Conservation (phyloP, 2,329 filamentous ascomycete species). For the Exserohilum turcica region DNA sequence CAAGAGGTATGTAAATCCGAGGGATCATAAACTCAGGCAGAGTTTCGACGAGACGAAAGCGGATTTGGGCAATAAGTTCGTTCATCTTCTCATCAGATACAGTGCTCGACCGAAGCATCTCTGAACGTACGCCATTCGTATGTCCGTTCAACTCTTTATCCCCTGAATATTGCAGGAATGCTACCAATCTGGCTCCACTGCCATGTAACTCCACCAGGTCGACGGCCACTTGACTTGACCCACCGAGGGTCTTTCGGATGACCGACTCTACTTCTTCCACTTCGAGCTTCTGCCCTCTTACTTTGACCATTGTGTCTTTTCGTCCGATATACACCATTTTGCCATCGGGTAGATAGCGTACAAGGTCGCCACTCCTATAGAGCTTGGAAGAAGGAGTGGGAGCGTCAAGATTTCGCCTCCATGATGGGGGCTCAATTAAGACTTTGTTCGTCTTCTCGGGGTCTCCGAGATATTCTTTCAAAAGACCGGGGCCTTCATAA, state of each 20-base stretch:
- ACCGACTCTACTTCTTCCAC: neutral
- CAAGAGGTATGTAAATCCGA: neutral
- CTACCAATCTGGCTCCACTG: neutral
- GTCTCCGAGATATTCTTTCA: neutral
- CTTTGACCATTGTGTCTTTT: constrained; percentile 2
- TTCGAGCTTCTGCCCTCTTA: neutral
- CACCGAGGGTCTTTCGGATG: neutral
- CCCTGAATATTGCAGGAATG: neutral
- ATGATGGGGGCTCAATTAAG: neutral
- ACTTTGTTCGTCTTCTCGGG: neutral
- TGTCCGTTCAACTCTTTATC: neutral
- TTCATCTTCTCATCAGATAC: neutral
- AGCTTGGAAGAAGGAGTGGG: neutral
- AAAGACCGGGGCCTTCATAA: neutral
- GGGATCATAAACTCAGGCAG: neutral
- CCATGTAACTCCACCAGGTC: neutral
- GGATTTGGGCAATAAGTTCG: neutral
- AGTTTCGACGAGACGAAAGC: neutral
- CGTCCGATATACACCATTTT: neutral
- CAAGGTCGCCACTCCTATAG: constrained; percentile 1
- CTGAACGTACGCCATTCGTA: neutral
- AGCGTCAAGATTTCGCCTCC: neutral
- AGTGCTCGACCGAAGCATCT: neutral
- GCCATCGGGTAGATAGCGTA: neutral
- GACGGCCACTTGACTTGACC: neutral